These are phyloP conservation scores for Penicillium silybi DNA, from an alignment of 495 filamentous ascomycete species.

Conservation along the genomic window DNA sequence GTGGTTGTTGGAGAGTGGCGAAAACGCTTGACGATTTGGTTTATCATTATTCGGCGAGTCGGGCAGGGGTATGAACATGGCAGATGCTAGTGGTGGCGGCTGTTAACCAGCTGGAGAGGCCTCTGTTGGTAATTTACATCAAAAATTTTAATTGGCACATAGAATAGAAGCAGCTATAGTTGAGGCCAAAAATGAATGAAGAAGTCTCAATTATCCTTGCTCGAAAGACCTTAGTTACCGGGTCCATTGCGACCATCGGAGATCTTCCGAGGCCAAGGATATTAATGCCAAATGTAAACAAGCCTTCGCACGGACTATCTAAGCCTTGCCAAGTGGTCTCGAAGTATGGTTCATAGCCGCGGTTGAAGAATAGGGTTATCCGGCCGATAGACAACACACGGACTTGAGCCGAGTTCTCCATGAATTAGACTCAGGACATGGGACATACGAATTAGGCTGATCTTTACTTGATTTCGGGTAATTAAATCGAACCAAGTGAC, in stretches of 20 bases:
- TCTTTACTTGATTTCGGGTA: background rate
- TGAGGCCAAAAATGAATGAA: background rate
- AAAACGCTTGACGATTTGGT: slow-evolving; percentile 9
- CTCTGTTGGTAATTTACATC: background rate
- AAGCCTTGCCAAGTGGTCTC: background rate
- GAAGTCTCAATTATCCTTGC: background rate
- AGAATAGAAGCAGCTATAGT: background rate
- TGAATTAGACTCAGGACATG: background rate
- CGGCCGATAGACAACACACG: background rate
- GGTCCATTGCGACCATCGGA: background rate
- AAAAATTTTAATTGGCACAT: background rate
- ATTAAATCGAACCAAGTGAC: background rate
- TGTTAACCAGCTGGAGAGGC: background rate
- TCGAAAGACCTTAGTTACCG: background rate
- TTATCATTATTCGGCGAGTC: background rate
- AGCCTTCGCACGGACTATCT: background rate
- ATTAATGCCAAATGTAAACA: background rate
- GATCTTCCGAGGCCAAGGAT: background rate
- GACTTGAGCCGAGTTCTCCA: background rate
- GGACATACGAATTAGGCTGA: background rate
- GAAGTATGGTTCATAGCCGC: background rate
- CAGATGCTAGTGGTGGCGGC: background rate
- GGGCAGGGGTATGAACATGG: background rate
- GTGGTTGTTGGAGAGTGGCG: slow-evolving; percentile 20
- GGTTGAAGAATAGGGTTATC: background rate